phyloP scores from a whole-genome alignment of 2,329 filamentous ascomycete genomes.

The Emergomyces orientalis region DNA sequence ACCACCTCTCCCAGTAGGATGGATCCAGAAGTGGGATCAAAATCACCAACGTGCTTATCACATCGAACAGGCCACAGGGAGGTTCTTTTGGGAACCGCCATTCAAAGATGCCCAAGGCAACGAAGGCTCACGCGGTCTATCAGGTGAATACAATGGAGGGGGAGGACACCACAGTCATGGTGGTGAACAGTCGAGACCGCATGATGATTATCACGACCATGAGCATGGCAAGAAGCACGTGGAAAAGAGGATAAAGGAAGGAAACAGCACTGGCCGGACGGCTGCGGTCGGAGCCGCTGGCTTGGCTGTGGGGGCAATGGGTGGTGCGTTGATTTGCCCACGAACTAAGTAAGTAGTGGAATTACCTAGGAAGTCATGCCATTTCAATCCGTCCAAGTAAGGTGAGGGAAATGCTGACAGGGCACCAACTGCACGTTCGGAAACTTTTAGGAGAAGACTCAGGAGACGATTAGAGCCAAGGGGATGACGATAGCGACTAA shows the following conservation, averaged over 20 bases:
- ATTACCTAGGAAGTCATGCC: not conserved
- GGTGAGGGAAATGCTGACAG: no score
- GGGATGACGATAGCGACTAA: not conserved
- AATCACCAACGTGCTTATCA: constrained; percentile 40
- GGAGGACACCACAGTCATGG: constrained; percentile 7
- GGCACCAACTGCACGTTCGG: no score
- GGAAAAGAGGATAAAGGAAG: constrained; percentile 28
- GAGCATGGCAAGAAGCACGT: not conserved
- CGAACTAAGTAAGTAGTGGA: constrained; percentile 42
- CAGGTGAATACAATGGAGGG: constrained; percentile 51
- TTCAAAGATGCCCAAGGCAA: constrained; percentile 48
- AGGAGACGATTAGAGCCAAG: no score
- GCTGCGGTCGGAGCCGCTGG: constrained; percentile 50
- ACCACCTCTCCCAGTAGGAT: constrained; percentile 35
- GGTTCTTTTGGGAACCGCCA: constrained; percentile 41
- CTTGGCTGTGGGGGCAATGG: constrained; percentile 47
- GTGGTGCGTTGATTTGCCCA: constrained; percentile 50
- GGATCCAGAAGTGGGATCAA: constrained; percentile 40
- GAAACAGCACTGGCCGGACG: constrained; percentile 43
- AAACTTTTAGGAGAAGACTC: no score
- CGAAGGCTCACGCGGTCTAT: constrained; percentile 45
- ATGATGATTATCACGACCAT: constrained; percentile 18
- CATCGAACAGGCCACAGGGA: constrained; percentile 41
- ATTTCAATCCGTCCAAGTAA: not conserved
- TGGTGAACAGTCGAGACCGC: constrained; percentile 16